Conservation (phyloP, 768 basidiomycete species). For the Podaxis sp. region DNA sequence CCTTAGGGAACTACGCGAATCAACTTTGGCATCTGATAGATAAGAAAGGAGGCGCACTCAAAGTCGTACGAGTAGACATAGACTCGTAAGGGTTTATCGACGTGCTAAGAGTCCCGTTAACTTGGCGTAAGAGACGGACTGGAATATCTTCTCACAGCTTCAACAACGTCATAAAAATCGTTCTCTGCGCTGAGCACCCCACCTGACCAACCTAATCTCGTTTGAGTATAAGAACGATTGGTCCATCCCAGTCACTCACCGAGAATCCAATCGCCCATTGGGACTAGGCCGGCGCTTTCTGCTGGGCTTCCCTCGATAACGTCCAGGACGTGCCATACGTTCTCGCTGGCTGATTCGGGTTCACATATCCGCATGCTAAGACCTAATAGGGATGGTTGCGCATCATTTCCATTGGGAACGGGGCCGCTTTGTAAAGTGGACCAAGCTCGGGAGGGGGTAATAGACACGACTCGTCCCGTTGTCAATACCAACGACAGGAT, state of each 20-base stretch:
- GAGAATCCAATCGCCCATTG: constrained; percentile 66
- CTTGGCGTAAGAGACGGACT: background rate
- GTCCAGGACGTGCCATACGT: constrained; percentile 98
- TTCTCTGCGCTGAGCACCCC: constrained; percentile 88
- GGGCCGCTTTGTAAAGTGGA: constrained; percentile 40
- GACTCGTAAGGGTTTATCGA: constrained; percentile 89
- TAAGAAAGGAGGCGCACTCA: constrained; percentile 57
- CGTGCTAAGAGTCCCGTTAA: constrained; percentile 52
- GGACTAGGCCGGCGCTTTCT: constrained; percentile 94
- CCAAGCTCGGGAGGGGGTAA: constrained; percentile 87
- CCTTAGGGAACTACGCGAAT: constrained; percentile 66
- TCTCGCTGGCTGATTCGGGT: constrained; percentile 84
- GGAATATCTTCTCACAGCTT: constrained; percentile 59
- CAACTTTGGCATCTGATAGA: constrained; percentile 13
- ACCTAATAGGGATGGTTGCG: constrained; percentile 88
- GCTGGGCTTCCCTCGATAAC: constrained; percentile 96
- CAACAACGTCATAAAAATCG: constrained; percentile 96
- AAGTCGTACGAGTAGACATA: constrained; percentile 98
- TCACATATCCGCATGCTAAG: constrained; percentile 92
- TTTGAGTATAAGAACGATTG: constrained; percentile 35
- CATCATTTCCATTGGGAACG: constrained; percentile 31
- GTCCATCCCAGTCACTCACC: constrained; percentile 23
- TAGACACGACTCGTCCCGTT: constrained; percentile 56
- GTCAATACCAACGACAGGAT: constrained; percentile 4
- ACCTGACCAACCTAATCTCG: constrained; percentile 90